Conservation (phyloP, 225 moss, liverwort and hornwort genomes). For the Climacium dendroides region DNA sequence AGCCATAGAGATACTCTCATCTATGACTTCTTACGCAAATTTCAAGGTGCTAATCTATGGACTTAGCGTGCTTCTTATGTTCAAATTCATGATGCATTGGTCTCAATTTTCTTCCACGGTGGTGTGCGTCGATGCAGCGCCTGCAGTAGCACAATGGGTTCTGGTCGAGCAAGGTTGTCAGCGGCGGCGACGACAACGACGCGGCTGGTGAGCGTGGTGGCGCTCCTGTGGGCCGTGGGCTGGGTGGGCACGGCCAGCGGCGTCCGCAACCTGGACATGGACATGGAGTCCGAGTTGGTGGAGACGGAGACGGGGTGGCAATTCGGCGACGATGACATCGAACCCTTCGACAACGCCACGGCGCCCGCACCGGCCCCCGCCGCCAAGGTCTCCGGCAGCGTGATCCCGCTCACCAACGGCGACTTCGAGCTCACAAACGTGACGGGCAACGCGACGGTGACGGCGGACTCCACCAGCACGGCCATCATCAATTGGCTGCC, state of each 20-base stretch:
- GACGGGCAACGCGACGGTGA: background rate
- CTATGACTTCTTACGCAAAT: background rate
- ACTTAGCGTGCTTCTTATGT: background rate
- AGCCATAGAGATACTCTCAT: background rate
- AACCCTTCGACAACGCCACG: background rate
- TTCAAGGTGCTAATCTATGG: background rate
- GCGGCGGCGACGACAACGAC: background rate
- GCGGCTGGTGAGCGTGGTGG: background rate
- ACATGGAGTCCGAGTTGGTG: constrained; percentile 16
- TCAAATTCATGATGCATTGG: background rate
- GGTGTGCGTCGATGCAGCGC: background rate
- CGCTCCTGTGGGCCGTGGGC: constrained; percentile 13
- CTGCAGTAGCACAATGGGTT: background rate
- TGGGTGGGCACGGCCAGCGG: constrained; percentile 7
- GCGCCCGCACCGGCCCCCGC: background rate
- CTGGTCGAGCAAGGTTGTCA: background rate
- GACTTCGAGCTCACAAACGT: constrained; percentile 7
- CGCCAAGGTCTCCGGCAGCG: background rate
- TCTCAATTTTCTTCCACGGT: background rate
- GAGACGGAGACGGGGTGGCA: constrained; percentile 13
- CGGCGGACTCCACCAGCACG: background rate
- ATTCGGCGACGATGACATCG: background rate
- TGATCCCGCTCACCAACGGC: background rate
- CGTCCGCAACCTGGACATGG: background rate
- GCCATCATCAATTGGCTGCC: constrained; percentile 12